phyloP scores from a whole-genome alignment of 108 stramenopile genomes.

The Nannochloropsis oceanica region DNA sequence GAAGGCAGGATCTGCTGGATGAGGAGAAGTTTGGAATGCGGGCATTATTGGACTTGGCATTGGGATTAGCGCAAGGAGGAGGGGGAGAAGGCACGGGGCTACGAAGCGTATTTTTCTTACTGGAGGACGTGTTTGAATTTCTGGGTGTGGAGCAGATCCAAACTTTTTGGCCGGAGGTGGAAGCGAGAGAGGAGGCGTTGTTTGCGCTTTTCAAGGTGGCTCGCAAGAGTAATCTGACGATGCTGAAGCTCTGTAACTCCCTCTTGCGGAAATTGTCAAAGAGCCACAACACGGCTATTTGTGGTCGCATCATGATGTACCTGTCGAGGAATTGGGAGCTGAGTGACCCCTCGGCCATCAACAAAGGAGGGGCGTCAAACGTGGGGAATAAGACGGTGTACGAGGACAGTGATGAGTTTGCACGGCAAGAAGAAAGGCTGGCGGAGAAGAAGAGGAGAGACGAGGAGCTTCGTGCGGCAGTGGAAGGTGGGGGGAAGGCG shows the following conservation, averaged over 20 bases:
- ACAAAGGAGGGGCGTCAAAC: not conserved
- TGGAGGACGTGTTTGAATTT: not conserved
- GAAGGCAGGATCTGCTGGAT: not conserved
- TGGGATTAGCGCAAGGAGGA: not conserved
- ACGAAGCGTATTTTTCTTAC: not conserved
- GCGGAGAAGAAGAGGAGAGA: not conserved
- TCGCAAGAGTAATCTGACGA: constrained; percentile 5
- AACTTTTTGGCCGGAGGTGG: not conserved
- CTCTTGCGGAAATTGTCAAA: not conserved
- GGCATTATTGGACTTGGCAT: not conserved
- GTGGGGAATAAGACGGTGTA: constrained; percentile 2
- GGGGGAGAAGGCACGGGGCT: not conserved
- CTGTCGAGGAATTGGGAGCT: not conserved
- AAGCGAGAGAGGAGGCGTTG: not conserved
- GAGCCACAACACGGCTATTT: constrained; percentile 2
- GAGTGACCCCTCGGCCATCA: constrained; percentile 9
- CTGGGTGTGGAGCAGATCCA: not conserved
- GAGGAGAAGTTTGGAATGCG: not conserved
- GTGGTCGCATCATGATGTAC: constrained; percentile 17
- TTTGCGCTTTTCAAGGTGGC: not conserved
- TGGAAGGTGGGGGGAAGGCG: not conserved
- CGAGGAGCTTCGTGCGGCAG: not conserved
- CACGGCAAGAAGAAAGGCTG: not conserved
- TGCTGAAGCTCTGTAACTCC: constrained; percentile 14
- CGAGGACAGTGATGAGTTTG: not conserved